Evolutionary conservation across 202 grass and related monocot species (phyloP).

Genomic region (Hordeum pubiflorum): DNA sequence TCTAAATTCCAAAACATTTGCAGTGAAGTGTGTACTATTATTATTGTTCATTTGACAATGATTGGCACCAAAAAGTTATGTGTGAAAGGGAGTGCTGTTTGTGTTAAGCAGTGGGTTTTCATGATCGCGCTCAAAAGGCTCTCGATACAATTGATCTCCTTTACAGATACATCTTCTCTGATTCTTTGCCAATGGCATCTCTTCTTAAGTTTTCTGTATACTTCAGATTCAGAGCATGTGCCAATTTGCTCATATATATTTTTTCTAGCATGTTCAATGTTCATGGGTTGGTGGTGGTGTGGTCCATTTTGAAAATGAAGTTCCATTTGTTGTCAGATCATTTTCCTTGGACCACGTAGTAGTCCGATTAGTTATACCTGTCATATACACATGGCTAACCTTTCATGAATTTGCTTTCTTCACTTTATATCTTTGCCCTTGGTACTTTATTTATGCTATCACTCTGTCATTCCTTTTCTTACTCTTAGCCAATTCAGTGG

Average conservation of each 20-base stretch:
- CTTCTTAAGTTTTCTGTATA: slow-evolving; percentile 21
- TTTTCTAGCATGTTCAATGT: slow-evolving; percentile 18
- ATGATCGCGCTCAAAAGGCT: slow-evolving; percentile 39
- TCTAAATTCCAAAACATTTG: neutral
- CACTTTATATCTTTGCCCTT: slow-evolving; percentile 25
- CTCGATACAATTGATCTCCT: slow-evolving; percentile 33
- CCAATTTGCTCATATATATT: neutral
- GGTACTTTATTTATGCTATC: slow-evolving; percentile 23
- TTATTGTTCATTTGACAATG: slow-evolving; percentile 12
- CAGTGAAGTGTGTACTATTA: neutral
- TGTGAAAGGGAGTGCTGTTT: slow-evolving; percentile 25
- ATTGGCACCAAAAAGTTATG: slow-evolving; percentile 33
- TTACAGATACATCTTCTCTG: slow-evolving; percentile 29
- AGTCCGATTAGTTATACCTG: slow-evolving; percentile 34
- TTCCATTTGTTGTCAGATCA: slow-evolving; percentile 26
- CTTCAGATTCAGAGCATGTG: slow-evolving; percentile 12
- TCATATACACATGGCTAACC: slow-evolving; percentile 8
- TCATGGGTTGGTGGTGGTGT: slow-evolving; percentile 18
- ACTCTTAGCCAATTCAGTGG: slow-evolving; percentile 13
- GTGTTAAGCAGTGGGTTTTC: slow-evolving; percentile 26
- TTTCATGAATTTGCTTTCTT: slow-evolving; percentile 19
- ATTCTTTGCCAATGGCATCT: slow-evolving; percentile 29
- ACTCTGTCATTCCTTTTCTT: slow-evolving; percentile 16
- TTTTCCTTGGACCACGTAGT: slow-evolving; percentile 37
- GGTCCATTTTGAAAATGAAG: slow-evolving; percentile 42